Conservation (phyloP, 2,329 filamentous ascomycete species). For the Trichoderma harzianum region DNA sequence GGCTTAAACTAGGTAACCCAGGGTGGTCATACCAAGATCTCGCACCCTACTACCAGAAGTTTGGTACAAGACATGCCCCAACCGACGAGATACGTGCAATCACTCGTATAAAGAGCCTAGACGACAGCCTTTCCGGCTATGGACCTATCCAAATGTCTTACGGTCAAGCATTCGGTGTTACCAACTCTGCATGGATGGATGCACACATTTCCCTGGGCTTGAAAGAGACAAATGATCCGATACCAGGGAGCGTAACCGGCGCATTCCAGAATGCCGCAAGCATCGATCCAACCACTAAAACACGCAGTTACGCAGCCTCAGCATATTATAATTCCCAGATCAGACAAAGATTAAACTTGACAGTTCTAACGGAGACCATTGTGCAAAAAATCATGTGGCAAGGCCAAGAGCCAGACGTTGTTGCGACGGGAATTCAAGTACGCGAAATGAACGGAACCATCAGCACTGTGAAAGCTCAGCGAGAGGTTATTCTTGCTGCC, state of each 20-base stretch:
- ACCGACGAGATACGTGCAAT: neutral
- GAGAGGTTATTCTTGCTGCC: neutral
- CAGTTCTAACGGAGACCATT: neutral
- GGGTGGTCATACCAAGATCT: neutral
- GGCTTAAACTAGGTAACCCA: neutral
- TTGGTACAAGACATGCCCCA: neutral
- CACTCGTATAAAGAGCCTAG: neutral
- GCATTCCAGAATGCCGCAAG: neutral
- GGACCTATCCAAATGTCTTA: neutral
- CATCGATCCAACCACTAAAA: neutral
- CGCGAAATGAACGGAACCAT: neutral
- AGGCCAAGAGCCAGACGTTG: neutral
- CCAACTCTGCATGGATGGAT: neutral
- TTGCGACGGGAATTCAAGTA: neutral
- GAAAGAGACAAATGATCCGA: neutral
- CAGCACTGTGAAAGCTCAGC: neutral
- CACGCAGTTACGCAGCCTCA: neutral
- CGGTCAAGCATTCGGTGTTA: neutral
- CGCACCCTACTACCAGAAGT: neutral
- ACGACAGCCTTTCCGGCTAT: neutral
- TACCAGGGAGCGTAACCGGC: neutral
- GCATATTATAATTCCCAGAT: neutral
- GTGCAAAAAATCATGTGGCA: neutral
- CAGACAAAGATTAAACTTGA: neutral
- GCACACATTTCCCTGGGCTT: neutral